Evolutionary conservation across 2,329 filamentous ascomycete genomes (phyloP), one percentile per base, ranked within the genome.

Genomic region (Sphaerostilbella broomeana): DNA sequence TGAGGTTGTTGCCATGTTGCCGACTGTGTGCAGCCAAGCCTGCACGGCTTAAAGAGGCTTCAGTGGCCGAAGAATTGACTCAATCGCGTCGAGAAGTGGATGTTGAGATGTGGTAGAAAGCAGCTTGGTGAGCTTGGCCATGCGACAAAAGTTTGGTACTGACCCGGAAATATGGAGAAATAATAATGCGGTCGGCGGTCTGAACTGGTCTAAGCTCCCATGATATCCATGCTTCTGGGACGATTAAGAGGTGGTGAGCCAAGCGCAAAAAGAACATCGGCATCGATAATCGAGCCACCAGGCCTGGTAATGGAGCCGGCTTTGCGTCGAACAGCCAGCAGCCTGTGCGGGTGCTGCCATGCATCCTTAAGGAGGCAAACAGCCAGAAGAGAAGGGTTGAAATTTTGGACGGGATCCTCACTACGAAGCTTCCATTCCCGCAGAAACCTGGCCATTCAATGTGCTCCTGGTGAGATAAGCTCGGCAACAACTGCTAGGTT

Each of bases 1-100:
- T 51, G 89, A 95, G 46, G 90, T 95, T 61, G 89, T 94, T 70
- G 92, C 90, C 92, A 97, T 97, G 60, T 59, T 74, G 59, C 56
- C 64, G 57, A 57, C 56, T 63, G 57, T 58, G 64, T 67, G 67
- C 68, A 69, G 67, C 59, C 58, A 52, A 66, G 65, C 67, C 69
- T 68, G 69, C 67, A 65, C 66, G 65, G 67, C 65, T 60, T 57
- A 28, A 49, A 45, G 48, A 40, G 40, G 49, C 44, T 53, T 49
- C 42, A 45, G 42, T 46, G 45, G 51, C 55, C 54, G 48, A 51
- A 51, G 49, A 46, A 44, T 29, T 31, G 24, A 37, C 22, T 43
- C 30, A 27, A 44, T 50, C 51, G 52, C 47, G 56, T 51, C 24
- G 45, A 50, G 47, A 38, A 31, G 31, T 50, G 44, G 46, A 42